phyloP scores from a whole-genome alignment of 495 filamentous ascomycete genomes.

The Hypoxylon fragiforme region DNA sequence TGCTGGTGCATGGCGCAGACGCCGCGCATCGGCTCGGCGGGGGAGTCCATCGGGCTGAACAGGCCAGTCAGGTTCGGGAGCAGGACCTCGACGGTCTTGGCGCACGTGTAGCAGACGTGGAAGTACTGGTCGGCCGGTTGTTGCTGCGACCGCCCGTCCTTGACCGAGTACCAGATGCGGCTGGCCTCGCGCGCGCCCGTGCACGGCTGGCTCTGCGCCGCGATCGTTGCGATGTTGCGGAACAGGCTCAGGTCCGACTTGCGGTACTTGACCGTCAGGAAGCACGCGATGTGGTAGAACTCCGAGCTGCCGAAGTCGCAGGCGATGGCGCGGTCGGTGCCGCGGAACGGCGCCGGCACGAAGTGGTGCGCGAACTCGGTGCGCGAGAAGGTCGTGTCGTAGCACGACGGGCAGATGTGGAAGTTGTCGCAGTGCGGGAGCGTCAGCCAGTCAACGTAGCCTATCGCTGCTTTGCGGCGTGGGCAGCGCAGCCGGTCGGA shows the following conservation, averaged over 20 bases:
- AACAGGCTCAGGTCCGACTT: slow-evolving; percentile 46
- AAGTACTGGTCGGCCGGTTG: slow-evolving; percentile 41
- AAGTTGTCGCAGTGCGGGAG: slow-evolving; percentile 49
- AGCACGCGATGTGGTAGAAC: slow-evolving; percentile 53
- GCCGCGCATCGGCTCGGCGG: slow-evolving; percentile 39
- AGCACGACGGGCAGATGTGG: slow-evolving; percentile 51
- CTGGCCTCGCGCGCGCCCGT: slow-evolving; percentile 31
- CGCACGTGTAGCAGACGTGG: slow-evolving; percentile 47
- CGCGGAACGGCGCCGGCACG: slow-evolving; percentile 40
- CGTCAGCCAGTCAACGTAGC: slow-evolving; percentile 44
- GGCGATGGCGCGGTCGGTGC: slow-evolving; percentile 39
- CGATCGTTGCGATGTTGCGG: slow-evolving; percentile 43
- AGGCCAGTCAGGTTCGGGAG: slow-evolving; percentile 47
- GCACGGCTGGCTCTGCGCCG: slow-evolving; percentile 41
- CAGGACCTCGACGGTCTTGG: slow-evolving; percentile 44
- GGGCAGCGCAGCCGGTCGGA: slow-evolving; percentile 44
- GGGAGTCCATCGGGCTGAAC: slow-evolving; percentile 43
- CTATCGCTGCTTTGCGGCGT: slow-evolving; percentile 37
- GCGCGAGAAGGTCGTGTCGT: slow-evolving; percentile 41
- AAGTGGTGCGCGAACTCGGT: slow-evolving; percentile 46
- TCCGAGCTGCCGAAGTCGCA: slow-evolving; percentile 51
- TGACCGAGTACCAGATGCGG: slow-evolving; percentile 50
- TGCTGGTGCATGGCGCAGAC: slow-evolving; percentile 49
- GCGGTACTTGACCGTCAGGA: slow-evolving; percentile 45
- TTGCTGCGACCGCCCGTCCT: slow-evolving; percentile 39